Conservation (phyloP, 1,284 basidiomycete species). For the Cerrena zonata region DNA sequence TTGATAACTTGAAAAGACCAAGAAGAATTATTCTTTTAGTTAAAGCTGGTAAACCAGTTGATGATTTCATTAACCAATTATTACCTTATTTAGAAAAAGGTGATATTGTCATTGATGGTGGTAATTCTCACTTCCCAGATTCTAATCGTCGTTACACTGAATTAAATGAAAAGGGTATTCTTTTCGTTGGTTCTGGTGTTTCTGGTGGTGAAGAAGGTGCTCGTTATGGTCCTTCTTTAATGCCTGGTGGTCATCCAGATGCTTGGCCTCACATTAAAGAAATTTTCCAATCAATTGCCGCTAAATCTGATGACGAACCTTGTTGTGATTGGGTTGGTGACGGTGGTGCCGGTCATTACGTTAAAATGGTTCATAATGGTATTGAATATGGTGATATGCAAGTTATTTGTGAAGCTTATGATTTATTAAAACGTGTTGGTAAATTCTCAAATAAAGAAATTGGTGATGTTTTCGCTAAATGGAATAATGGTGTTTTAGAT, state of each 20-base stretch:
- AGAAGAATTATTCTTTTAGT: conserved; percentile 96
- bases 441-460: conserved; percentile 82
- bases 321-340: conserved; percentile 99
- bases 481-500: conserved; percentile 99
- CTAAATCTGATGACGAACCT: conserved; percentile 91
- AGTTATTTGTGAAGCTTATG: conserved; percentile 95
- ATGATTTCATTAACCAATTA: conserved; percentile 72
- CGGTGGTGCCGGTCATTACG: conserved; percentile 89
- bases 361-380: conserved; percentile 99
- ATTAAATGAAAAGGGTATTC: conserved; percentile 88
- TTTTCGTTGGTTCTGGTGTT: conserved; percentile 98
- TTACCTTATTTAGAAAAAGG: conserved; percentile 67
- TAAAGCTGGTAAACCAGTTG: conserved; percentile 78
- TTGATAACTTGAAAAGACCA: conserved; percentile 73
- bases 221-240: conserved; percentile 93
- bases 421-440: conserved; percentile 96
- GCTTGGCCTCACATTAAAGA: conserved; percentile 97
- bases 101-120: conserved; percentile 98
- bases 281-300: conserved; percentile 97
- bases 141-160: conserved; percentile 91
- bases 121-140: conserved; percentile 99
- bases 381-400: conserved; percentile 99
- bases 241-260: conserved; percentile 93
- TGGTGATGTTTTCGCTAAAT: conserved; percentile 81
- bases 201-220: conserved; percentile 99